Conservation (phyloP, 495 filamentous ascomycete species). For the Sordaria brevicollis region DNA sequence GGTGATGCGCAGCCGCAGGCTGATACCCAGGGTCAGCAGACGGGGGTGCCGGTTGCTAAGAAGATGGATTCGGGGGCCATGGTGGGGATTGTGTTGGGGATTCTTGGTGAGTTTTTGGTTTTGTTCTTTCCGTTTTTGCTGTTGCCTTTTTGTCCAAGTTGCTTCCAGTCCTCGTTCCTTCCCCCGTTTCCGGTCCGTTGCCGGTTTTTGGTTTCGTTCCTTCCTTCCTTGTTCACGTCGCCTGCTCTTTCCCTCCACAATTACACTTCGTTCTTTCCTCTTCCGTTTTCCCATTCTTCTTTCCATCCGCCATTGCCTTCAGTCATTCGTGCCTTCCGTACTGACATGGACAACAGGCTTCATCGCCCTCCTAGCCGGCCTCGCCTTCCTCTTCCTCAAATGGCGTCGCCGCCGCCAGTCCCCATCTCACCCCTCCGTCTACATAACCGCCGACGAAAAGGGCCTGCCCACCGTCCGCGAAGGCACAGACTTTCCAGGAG, state of each 20-base stretch:
- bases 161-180: too few relatives aligned
- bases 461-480: too few relatives aligned
- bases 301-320: too few relatives aligned
- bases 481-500: background rate
- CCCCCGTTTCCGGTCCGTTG: too few relatives aligned
- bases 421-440: background rate
- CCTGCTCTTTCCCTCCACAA: too few relatives aligned
- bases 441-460: background rate
- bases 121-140: too few relatives aligned
- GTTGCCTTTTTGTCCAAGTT: too few relatives aligned
- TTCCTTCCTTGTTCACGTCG: too few relatives aligned
- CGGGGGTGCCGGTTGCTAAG: background rate
- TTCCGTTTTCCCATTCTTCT: too few relatives aligned
- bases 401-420: background rate
- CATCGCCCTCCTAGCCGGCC: background rate
- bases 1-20: background rate
- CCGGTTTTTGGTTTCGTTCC: too few relatives aligned
- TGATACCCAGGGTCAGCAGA: background rate
- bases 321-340: too few relatives aligned
- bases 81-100: background rate
- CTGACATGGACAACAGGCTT: background rate
- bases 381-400: background rate
- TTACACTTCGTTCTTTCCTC: too few relatives aligned
- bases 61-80: background rate
- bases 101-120: background rate